phyloP scores from a whole-genome alignment of 108 stramenopile species.

The Cyclostephanos tholiformis region DNA sequence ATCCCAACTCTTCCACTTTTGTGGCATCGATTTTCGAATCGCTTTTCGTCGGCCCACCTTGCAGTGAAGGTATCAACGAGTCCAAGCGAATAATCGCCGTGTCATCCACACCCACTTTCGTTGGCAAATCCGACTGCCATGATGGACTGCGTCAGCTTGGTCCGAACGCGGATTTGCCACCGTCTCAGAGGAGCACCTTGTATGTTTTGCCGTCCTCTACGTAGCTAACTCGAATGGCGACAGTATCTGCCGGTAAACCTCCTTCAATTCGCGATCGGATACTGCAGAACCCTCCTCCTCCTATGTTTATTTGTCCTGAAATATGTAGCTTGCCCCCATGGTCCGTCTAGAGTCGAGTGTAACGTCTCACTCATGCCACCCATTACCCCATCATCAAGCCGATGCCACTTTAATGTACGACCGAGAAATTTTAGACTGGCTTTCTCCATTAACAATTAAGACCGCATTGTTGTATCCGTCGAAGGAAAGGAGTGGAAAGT shows the following conservation, averaged over 20 bases:
- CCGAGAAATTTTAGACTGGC: slow-evolving; percentile 48
- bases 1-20: slow-evolving; percentile 64
- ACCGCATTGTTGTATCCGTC: too few species aligned
- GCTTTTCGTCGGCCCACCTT: slow-evolving; percentile 41
- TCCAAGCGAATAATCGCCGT: slow-evolving; percentile 38
- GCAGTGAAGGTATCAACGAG: slow-evolving; percentile 51
- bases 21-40: slow-evolving; percentile 54
- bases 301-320: slow-evolving; percentile 70
- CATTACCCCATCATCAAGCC: slow-evolving; percentile 81
- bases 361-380: slow-evolving; percentile 64
- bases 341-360: slow-evolving; percentile 21
- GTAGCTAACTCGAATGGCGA: slow-evolving; percentile 42
- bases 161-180: slow-evolving; percentile 52
- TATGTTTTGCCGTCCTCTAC: slow-evolving; percentile 77
- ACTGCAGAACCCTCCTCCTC: slow-evolving; percentile 74
- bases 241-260: slow-evolving; percentile 40
- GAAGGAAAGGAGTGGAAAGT: background rate
- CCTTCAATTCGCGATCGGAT: slow-evolving; percentile 55
- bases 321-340: slow-evolving; percentile 51
- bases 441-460: background rate
- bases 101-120: slow-evolving; percentile 49
- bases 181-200: slow-evolving; percentile 67
- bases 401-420: slow-evolving; percentile 52
- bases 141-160: slow-evolving; percentile 54
- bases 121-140: slow-evolving; percentile 72